Conservation (phyloP, 176 grass and related monocot genomes). For the Aegilops bicornis region DNA sequence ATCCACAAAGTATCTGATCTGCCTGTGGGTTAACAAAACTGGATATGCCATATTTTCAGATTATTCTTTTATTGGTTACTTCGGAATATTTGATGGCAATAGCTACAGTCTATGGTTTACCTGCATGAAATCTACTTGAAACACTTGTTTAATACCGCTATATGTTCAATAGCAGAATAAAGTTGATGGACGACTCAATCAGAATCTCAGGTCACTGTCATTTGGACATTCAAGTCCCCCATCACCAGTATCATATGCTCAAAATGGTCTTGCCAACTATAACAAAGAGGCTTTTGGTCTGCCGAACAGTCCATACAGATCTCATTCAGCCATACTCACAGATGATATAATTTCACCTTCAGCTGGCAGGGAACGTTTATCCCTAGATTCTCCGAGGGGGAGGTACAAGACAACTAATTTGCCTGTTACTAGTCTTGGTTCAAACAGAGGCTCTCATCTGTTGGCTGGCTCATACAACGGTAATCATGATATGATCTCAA, state of each 20-base stretch:
- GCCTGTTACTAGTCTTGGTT: conserved; percentile 59
- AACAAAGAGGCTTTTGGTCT: conserved; percentile 45
- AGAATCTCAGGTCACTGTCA: conserved; percentile 68
- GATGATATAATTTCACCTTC: conserved; percentile 64
- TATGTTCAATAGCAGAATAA: conserved; percentile 58
- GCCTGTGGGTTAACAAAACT: not conserved
- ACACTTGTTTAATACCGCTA: conserved; percentile 28
- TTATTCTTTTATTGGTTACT: not conserved
- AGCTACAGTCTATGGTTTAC: conserved; percentile 1
- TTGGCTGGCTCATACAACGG: conserved; percentile 59
- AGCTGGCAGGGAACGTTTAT: conserved; percentile 54
- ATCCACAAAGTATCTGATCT: not conserved
- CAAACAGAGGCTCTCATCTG: conserved; percentile 74
- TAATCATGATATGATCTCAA: conserved; percentile 50
- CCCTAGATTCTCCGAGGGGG: conserved; percentile 55
- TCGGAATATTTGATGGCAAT: conserved; percentile 22
- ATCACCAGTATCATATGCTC: conserved; percentile 48
- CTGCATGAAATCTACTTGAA: conserved; percentile 28
- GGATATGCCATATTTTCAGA: not conserved
- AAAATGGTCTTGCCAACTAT: conserved; percentile 60
- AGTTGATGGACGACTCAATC: conserved; percentile 54
- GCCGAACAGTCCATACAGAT: conserved; percentile 43
- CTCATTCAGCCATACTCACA: conserved; percentile 50
- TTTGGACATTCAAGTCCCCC: conserved; percentile 71
- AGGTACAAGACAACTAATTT: conserved; percentile 55